Conservation (phyloP, 2,329 filamentous ascomycete genomes). For the Arthrobotrys conoides region DNA sequence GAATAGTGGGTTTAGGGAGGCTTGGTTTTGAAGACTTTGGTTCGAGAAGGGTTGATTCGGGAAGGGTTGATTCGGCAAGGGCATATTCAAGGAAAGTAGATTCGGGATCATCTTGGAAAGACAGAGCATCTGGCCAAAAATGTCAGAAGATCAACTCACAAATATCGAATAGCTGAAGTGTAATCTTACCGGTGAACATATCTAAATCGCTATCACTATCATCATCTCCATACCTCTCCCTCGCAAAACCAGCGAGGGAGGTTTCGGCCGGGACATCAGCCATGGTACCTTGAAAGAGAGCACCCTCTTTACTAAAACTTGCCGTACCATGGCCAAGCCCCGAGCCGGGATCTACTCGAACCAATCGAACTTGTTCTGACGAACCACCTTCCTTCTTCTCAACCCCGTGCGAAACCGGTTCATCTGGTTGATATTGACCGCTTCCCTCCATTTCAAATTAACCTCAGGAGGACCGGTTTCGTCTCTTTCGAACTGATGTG, state of each 20-base stretch:
- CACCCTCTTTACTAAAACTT: not conserved
- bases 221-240: not conserved
- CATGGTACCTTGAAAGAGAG: not conserved
- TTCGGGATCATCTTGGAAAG: not conserved
- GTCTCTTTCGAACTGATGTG: too few relatives aligned
- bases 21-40: not conserved
- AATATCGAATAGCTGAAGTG: not conserved
- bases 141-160: too few relatives aligned
- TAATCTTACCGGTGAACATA: not conserved
- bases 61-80: not conserved
- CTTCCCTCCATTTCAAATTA: not conserved
- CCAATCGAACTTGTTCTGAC: slow-evolving; percentile 4
- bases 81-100: too few relatives aligned
- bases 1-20: not conserved
- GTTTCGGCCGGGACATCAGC: not conserved
- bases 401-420: not conserved
- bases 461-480: not conserved
- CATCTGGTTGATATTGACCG: not conserved
- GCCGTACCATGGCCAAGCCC: not conserved
- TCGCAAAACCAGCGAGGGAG: not conserved
- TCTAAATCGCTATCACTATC: not conserved
- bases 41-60: too few relatives aligned
- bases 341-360: slow-evolving; percentile 11
- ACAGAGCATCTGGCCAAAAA: not conserved
- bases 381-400: not conserved